A percentile compares a stretch with the other conserved stretches of the same genome.
These are phyloP conservation scores for Taphrina flavorubra DNA, from an alignment of 1,139 yeast species.

Conservation along the genomic window DNA sequence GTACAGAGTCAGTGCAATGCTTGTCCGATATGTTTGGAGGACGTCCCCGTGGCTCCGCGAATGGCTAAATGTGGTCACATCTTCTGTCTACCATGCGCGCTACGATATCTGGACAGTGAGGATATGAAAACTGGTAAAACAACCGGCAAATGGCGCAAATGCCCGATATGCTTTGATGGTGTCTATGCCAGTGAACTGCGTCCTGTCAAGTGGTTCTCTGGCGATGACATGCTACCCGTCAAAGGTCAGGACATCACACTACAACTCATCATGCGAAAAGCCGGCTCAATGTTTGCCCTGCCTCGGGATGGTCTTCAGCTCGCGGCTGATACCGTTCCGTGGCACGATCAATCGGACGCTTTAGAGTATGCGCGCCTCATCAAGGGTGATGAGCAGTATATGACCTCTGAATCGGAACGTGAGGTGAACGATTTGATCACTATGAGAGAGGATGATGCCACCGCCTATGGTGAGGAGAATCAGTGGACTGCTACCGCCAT, in stretches of 20 bases:
- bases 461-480: constrained; percentile 65
- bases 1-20: constrained; percentile 61
- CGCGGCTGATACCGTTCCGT: constrained; percentile 48
- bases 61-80: constrained; percentile 96
- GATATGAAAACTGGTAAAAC: constrained; percentile 42
- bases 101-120: constrained; percentile 64
- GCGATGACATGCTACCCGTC: constrained; percentile 69
- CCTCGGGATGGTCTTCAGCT: constrained; percentile 56
- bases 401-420: constrained; percentile 60
- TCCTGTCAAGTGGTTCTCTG: constrained; percentile 68
- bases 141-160: constrained; percentile 62
- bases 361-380: constrained; percentile 64
- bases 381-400: constrained; percentile 65
- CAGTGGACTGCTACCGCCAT: constrained; percentile 65
- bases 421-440: constrained; percentile 61
- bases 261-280: constrained; percentile 74
- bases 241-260: constrained; percentile 66
- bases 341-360: constrained; percentile 52
- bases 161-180: constrained; percentile 82
- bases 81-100: constrained; percentile 79
- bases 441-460: constrained; percentile 63
- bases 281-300: constrained; percentile 64
- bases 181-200: constrained; percentile 65
- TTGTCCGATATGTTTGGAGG: constrained; percentile 91
- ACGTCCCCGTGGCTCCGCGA: constrained; percentile 85